Base-by-base conservation (phyloP, 1,284 basidiomycete species). In the Afroboletus lepidellus region DNA sequence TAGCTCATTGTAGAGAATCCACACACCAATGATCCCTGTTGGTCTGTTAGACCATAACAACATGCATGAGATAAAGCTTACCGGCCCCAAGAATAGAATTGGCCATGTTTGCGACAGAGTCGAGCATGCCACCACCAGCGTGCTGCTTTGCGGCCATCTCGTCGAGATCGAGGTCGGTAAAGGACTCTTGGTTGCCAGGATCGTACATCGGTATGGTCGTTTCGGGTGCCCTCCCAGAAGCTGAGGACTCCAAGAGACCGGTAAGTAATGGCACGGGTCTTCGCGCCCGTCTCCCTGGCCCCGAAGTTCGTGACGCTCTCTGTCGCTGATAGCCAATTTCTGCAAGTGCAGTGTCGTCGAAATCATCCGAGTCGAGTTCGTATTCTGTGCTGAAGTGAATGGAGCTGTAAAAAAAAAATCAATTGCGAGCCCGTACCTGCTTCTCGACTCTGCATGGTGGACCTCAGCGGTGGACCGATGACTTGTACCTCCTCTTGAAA, bases 31-130 rank as follows among this genome's bases (percentile, higher is more conserved):
- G 57, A 95, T 94, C 46, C 90, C 91, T 84, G 63, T 39, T 39
- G 8, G 9, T 11, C 20, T 30, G 41, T 70, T 23, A 69, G 39
- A 52, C 47, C 24, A 51, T 29, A 25, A 16, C 5, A 39, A 43
- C 3, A 34, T 6, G 23, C 15, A 42, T n/a, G 15, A 42, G 33
- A 45, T 44, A 49, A 56, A 33, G 53, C 74, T 66, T 62, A 90
- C 92, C 93, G 64, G 96, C 96, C 38, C 96, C 96, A 23, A 99
- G 76, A 48, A 99, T 98, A 7, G 93, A 95, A 69, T 99, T 99
- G 27, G 94, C 92, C 92, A 94, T 94, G 64, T 94, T 94, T 21
- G 91, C 90, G 46, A 94, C 81, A 8, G 90, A 93, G 61, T 93
- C 90, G 3, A 94, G 46, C 71, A 95, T 73, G 1, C 87, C 86